Conservation (phyloP, 73 alveolate species). For the Symbiodinium natans region DNA sequence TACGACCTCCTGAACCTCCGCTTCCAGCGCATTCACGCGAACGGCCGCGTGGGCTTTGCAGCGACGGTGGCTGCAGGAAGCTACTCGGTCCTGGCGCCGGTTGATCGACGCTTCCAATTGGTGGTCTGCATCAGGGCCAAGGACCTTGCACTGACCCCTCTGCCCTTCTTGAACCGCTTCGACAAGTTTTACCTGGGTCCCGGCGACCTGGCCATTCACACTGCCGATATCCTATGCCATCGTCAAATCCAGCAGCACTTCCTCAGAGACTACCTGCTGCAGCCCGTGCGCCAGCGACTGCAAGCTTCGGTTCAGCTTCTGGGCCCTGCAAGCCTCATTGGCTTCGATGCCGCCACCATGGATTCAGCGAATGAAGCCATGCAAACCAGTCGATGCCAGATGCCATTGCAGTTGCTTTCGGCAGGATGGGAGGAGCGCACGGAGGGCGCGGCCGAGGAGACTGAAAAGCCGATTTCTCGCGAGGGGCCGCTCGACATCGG, state of each 20-base stretch:
- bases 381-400: not conserved
- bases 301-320: conserved; percentile 56
- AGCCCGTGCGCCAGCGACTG: conserved; percentile 19
- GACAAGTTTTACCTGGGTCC: conserved; percentile 57
- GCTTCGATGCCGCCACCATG: conserved; percentile 21
- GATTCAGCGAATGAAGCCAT: conserved; percentile 52
- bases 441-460: not conserved
- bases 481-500: not conserved
- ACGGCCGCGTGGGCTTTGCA: conserved; percentile 5
- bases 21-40: conserved; percentile 35
- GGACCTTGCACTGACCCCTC: not conserved
- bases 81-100: conserved; percentile 76
- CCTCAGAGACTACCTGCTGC: not conserved
- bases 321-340: conserved; percentile 58
- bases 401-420: not conserved
- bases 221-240: not conserved
- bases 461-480: not conserved
- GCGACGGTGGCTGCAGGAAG: conserved; percentile 77
- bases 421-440: conserved; percentile 19
- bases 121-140: conserved; percentile 61
- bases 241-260: conserved; percentile 17
- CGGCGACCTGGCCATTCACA: conserved; percentile 14
- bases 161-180: conserved; percentile 69
- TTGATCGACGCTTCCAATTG: conserved; percentile 58
- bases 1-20: conserved; percentile 71